These are phyloP conservation scores for Gossypium raimondii DNA, from an alignment of 345 rosid species.

Conservation along the genomic window DNA sequence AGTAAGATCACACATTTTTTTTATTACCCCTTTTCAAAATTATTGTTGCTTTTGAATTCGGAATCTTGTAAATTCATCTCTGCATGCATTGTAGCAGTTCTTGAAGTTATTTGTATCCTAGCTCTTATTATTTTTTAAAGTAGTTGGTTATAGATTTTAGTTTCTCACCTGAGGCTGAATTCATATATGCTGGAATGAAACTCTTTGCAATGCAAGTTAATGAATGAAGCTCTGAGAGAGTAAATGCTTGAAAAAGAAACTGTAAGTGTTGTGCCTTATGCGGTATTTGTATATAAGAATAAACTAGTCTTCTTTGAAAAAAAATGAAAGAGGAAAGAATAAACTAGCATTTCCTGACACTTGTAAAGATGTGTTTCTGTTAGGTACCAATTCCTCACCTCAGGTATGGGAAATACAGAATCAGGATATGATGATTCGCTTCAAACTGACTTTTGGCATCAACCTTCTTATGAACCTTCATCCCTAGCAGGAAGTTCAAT, in stretches of 20 bases:
- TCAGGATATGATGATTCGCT: slow-evolving; percentile 26
- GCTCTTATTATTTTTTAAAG: background rate
- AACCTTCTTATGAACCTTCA: slow-evolving; percentile 10
- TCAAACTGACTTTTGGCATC: slow-evolving; percentile 22
- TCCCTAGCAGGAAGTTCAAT: slow-evolving; percentile 35
- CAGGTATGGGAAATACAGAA: slow-evolving; percentile 35
- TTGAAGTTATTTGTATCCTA: slow-evolving; percentile 6
- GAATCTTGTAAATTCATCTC: background rate
- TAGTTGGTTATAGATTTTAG: background rate
- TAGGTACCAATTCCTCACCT: slow-evolving; percentile 13
- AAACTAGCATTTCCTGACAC: background rate
- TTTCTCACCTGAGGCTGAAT: background rate
- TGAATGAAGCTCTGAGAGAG: background rate
- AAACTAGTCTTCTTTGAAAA: background rate
- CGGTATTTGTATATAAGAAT: background rate
- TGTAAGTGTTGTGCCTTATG: background rate
- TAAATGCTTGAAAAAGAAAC: background rate
- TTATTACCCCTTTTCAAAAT: too few relatives aligned
- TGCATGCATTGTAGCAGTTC: background rate
- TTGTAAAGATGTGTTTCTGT: background rate
- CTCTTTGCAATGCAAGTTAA: background rate
- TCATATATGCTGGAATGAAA: background rate
- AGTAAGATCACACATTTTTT: background rate
- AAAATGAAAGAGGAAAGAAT: too few relatives aligned
- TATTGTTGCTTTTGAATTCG: background rate